phyloP scores from a whole-genome alignment of 2,329 filamentous ascomycete species.

The Trichoderma asperellum region DNA sequence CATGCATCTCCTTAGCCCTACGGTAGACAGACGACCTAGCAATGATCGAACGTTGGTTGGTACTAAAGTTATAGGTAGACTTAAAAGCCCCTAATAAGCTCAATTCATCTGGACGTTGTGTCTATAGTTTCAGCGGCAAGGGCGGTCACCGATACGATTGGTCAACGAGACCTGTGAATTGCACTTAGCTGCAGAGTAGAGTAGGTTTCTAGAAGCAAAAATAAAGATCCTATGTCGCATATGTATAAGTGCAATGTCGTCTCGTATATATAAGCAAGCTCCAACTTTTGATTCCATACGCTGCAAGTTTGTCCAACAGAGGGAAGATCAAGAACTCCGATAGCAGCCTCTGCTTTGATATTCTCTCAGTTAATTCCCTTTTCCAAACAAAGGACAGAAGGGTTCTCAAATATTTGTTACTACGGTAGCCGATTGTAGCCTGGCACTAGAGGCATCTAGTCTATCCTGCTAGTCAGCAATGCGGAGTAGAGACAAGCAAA shows the following conservation, averaged over 20 bases:
- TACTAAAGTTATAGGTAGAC: neutral
- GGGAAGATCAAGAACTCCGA: neutral
- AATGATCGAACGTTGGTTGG: neutral
- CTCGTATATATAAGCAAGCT: neutral
- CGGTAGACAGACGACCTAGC: neutral
- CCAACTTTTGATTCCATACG: neutral
- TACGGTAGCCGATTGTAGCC: neutral
- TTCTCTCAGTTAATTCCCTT: neutral
- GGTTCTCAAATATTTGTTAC: neutral
- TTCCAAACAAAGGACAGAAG: neutral
- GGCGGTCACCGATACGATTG: neutral
- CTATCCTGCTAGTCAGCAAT: neutral
- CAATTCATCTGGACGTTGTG: neutral
- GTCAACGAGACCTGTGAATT: neutral
- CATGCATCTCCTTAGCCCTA: neutral
- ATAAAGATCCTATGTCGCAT: neutral
- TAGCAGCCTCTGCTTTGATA: neutral
- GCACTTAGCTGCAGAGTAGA: neutral
- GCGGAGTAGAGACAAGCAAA: constrained; percentile 1
- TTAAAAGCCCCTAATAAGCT: neutral
- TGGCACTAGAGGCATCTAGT: neutral
- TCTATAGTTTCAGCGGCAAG: neutral
- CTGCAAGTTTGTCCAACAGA: neutral
- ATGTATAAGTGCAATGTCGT: neutral
- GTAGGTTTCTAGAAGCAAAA: neutral